A percentile compares a stretch with the other conserved stretches of the same genome.
Evolutionary conservation across 768 basidiomycete genomes (phyloP).

Genomic region (Leccinum subgranulosum): DNA sequence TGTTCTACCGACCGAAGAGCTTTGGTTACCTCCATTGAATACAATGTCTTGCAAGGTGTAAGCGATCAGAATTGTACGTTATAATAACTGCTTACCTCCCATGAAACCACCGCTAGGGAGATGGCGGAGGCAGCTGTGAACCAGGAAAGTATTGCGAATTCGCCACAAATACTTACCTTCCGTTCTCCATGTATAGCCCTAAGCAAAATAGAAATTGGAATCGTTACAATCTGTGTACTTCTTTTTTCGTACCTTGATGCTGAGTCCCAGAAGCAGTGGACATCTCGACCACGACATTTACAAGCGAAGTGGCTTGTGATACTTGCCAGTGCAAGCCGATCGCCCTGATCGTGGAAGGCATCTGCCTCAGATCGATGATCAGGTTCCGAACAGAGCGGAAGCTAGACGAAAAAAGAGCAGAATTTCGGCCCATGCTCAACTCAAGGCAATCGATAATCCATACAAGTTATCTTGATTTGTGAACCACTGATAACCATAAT

Average conservation of each 20-base stretch:
- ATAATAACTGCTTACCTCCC: slow-evolving; percentile 44
- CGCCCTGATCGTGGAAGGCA: slow-evolving; percentile 50
- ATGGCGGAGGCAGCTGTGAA: not conserved
- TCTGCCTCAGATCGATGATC: slow-evolving; percentile 60
- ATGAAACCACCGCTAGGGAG: slow-evolving; percentile 43
- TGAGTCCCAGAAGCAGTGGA: slow-evolving; percentile 55
- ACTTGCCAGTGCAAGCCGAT: slow-evolving; percentile 84
- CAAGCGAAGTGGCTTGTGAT: slow-evolving; percentile 69
- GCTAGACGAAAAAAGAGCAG: slow-evolving; percentile 29
- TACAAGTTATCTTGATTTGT: slow-evolving; percentile 24
- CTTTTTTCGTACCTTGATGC: slow-evolving; percentile 55
- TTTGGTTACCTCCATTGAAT: slow-evolving; percentile 38
- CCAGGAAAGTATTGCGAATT: not conserved
- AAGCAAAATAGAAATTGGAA: not conserved
- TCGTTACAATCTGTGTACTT: not conserved
- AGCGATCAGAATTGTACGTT: not conserved
- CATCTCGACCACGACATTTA: slow-evolving; percentile 72
- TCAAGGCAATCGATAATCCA: not conserved
- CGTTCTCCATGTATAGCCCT: slow-evolving; percentile 76
- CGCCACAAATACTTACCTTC: slow-evolving; percentile 35
- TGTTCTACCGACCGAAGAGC: slow-evolving; percentile 7
- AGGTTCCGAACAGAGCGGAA: slow-evolving; percentile 74
- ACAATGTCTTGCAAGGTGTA: slow-evolving; percentile 38
- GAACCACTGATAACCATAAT: slow-evolving; percentile 27
- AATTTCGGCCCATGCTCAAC: slow-evolving; percentile 3